Base-by-base conservation (phyloP, 345 rosid genomes). In the Dipteronia dyeriana region DNA sequence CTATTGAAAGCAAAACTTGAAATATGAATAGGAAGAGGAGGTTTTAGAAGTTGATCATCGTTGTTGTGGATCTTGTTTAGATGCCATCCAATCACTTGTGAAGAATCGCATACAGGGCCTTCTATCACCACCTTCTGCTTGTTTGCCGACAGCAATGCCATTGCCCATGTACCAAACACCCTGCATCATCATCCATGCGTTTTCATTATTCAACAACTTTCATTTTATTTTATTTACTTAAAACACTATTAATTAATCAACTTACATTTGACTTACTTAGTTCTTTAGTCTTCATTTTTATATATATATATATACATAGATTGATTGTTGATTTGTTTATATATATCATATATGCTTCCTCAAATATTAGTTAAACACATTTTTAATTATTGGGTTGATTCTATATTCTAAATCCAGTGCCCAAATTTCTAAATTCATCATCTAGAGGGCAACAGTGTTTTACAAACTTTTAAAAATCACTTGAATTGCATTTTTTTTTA, bases 41-140 rank as follows among this genome's bases (percentile, higher is more conserved):
- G 45, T 9, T 41, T 41, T 7, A 9, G 45, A 7, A 4, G 38
- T 34, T 34, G 38, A 34, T 34, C 38, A 34, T 34, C 38, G 4
- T 34, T 34, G 38, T 34, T 34, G 81, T 84, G 87, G 57, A 85
- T 80, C 43, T 87, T 89, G 75, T 81, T 89, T 13, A 86, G 75
- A 82, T 92, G 98, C 98, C 98, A 95, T 54, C 98, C 98, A n/a
- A 90, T 77, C 12, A 93, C 94, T 82, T 88, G 93, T 20, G 97
- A 87, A 3, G 90, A 89, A 74, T 94, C 95, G 34, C 98, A 93
- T 8, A 92, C 91, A 0, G 98, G 95, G 54, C 99, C 98, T 81
- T 95, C 97, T 8, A 91, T 91, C 73, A 60, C 77, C 64, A 89
- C 98, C 73, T 84, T 86, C 74, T 85, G 85, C 85, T 82, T 84